phyloP scores from a whole-genome alignment of 371 early-diverging fungal genomes.

The Thermomucor indicae-seudaticae region DNA sequence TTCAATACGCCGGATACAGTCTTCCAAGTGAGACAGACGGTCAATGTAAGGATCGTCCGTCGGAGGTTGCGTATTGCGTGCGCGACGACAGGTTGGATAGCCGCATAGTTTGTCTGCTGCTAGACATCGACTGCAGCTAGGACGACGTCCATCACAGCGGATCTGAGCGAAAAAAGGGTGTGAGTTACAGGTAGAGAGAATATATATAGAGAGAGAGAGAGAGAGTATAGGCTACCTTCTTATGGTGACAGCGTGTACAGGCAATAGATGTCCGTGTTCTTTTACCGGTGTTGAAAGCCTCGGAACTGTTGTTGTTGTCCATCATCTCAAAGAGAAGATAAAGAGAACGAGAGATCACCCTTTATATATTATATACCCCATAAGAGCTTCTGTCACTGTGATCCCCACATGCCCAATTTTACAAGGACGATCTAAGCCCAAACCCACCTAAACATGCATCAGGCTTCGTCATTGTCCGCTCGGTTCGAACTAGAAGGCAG shows the following conservation, averaged over 20 bases:
- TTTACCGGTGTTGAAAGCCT: neutral
- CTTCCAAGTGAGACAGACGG: constrained; percentile 32
- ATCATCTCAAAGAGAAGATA: neutral
- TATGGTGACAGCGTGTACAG: constrained; percentile 39
- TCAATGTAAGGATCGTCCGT: constrained; percentile 43
- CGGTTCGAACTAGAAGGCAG: too few species aligned
- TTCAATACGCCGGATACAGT: constrained; percentile 31
- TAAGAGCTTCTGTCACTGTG: too few species aligned
- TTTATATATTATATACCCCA: too few species aligned
- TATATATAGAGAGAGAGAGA: too few species aligned
- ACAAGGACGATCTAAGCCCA: too few species aligned
- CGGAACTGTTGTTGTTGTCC: neutral
- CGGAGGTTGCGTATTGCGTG: constrained; percentile 40
- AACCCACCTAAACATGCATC: neutral
- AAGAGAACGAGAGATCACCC: neutral
- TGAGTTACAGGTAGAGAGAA: too few species aligned
- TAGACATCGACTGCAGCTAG: constrained; percentile 35
- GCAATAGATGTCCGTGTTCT: constrained; percentile 37
- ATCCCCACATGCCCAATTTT: too few species aligned
- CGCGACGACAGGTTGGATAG: constrained; percentile 40
- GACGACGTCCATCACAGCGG: constrained; percentile 39
- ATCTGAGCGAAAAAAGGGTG: constrained; percentile 16
- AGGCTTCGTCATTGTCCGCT: too few species aligned
- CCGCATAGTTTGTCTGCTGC: constrained; percentile 35
- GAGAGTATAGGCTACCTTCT: too few species aligned